Evolutionary conservation across 345 rosid species (phyloP), one percentile per base, ranked within the genome.

Genomic region (Boechera retrofracta): DNA sequence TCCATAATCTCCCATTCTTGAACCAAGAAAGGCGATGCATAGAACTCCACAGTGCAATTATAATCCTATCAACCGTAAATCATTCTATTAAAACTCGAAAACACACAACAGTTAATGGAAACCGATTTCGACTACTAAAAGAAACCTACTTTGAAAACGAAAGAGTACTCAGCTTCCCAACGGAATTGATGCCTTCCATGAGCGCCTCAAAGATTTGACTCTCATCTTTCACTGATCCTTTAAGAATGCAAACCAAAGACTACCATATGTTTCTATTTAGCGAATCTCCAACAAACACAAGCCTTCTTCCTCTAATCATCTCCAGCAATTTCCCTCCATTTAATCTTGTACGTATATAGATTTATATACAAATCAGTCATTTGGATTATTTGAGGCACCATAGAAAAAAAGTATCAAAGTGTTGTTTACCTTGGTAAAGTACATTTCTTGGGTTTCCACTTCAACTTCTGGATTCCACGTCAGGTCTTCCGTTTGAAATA

Each of bases 231-330:
- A 84, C 97, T 4, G 94, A 64, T 26, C 77, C 78, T 82, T 73
- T 91, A n/a, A 95, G 85, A 48, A 92, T 88, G 71, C 99, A 95
- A 71, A 95, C 89, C 75, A 92, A 79, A 63, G 99, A 92, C 75
- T 95, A 96, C 99, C 98, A 95, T 97, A 95, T 95, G 71, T 95
- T 95, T 76, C 98, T 85, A 66, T 95, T 95, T 45, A 95, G 44
- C 0, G 99, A 95, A 77, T 95, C 99, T 0, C 99, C 99, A 2
- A 95, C 94, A 48, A 95, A 92, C 36, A 78, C 99, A 10, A 95
- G 88, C 9, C 99, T 78, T 84, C 86, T 95, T 54, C 98, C 98
- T 77, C 88, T 88, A 48, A 95, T 81, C 87, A 95, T 66, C 47
- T 92, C 84, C 67, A 95, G 33, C 90, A 95, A 86, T 60, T 74